phyloP scores from a whole-genome alignment of 495 filamentous ascomycete genomes.

The Letharia columbiana region DNA sequence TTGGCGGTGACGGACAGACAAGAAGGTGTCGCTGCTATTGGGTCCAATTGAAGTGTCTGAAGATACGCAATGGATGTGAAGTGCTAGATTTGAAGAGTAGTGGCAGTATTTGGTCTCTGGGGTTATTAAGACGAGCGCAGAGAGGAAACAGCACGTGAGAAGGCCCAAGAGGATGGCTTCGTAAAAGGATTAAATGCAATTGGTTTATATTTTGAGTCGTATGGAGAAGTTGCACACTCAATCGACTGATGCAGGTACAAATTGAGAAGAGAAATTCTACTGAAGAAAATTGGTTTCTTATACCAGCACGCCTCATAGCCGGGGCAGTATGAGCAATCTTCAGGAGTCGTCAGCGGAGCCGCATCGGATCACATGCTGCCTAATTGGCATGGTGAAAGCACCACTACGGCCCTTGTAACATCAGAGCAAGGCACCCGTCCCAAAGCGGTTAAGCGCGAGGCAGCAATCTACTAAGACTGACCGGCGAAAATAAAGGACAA shows the following conservation, averaged over 20 bases:
- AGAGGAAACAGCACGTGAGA: neutral
- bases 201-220: neutral
- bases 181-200: neutral
- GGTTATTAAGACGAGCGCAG: neutral
- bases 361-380: neutral
- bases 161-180: neutral
- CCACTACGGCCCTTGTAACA: neutral
- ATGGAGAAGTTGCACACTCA: neutral
- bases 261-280: neutral
- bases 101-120: neutral
- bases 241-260: neutral
- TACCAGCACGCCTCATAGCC: neutral
- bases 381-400: neutral
- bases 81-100: neutral
- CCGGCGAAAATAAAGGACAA: neutral
- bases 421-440: neutral
- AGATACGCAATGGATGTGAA: neutral
- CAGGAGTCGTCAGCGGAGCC: neutral
- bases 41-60: neutral
- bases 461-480: neutral
- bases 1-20: neutral
- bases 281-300: neutral
- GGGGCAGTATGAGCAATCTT: neutral
- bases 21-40: too few relatives aligned
- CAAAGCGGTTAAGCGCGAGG: slow-evolving; percentile 3